These are phyloP conservation scores for Dianthus caryophyllus DNA, from an alignment of 148 eudicot species.

Conservation along the genomic window DNA sequence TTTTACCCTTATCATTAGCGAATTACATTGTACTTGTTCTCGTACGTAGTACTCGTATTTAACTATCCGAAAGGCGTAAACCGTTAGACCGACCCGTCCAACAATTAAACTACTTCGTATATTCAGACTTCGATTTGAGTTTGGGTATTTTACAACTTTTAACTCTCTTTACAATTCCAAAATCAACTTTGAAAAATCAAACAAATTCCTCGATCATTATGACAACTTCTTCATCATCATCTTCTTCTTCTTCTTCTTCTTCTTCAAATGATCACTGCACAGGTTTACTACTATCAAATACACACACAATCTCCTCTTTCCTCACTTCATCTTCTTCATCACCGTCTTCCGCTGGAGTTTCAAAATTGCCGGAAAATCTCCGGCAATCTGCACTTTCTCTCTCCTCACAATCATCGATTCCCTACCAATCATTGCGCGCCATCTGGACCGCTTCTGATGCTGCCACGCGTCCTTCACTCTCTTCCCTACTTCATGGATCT, in stretches of 20 bases:
- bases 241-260: not conserved
- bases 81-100: too few species aligned
- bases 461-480: conserved; percentile 38
- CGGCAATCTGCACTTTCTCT: conserved; percentile 43
- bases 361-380: conserved; percentile 36
- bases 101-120: too few species aligned
- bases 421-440: conserved; percentile 57
- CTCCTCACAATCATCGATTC: conserved; percentile 39
- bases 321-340: conserved; percentile 30
- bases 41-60: too few species aligned
- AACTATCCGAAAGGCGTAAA: too few species aligned
- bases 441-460: conserved; percentile 60
- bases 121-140: too few species aligned
- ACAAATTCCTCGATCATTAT: too few species aligned
- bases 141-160: too few species aligned
- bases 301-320: conserved; percentile 43
- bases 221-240: not conserved
- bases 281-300: conserved; percentile 50
- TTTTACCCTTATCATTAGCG: too few species aligned
- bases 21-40: too few species aligned
- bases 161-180: too few species aligned
- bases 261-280: not conserved
- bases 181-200: too few species aligned
- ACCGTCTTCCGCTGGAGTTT: conserved; percentile 28
- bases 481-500: conserved; percentile 46